Evolutionary conservation across 2,329 filamentous ascomycete species (phyloP).

Genomic region (Sarocladium kiliense): DNA sequence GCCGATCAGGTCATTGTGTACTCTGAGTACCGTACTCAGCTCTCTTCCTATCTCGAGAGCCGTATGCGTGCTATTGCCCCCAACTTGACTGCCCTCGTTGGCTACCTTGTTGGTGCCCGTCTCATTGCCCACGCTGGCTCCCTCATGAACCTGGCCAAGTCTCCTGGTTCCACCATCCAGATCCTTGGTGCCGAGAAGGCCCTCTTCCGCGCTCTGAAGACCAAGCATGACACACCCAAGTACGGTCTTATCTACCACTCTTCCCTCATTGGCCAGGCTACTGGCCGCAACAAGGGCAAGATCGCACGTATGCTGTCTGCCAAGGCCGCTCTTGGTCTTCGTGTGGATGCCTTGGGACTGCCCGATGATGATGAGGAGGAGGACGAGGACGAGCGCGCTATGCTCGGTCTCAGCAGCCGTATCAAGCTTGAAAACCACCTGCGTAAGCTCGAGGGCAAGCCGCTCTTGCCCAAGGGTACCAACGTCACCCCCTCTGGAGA

Average conservation of each 20-base stretch:
- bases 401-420: conserved; percentile 68
- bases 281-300: conserved; percentile 98
- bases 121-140: conserved; percentile 94
- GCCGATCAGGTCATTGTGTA: conserved; percentile 92
- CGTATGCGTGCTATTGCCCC: conserved; percentile 97
- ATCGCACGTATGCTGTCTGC: conserved; percentile 94
- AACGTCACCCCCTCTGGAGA: conserved; percentile 71
- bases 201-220: conserved; percentile 96
- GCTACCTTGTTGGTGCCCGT: conserved; percentile 88
- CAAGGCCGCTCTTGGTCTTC: conserved; percentile 87
- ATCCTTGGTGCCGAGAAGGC: conserved; percentile 98
- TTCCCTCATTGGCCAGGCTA: conserved; percentile 92
- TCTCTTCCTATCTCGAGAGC: conserved; percentile 82
- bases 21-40: conserved; percentile 82
- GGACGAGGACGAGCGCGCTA: conserved; percentile 84
- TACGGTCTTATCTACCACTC: conserved; percentile 94
- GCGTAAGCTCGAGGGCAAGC: conserved; percentile 82
- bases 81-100: conserved; percentile 88
- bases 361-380: conserved; percentile 52
- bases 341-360: conserved; percentile 70
- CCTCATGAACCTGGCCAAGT: conserved; percentile 91
- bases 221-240: conserved; percentile 98
- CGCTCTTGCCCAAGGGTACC: conserved; percentile 70
- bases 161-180: conserved; percentile 91
- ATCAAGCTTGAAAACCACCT: conserved; percentile 72